These are phyloP conservation scores for Zymoseptoria ardabiliae DNA, from an alignment of 2,329 filamentous ascomycete genomes.

Conservation along the genomic window DNA sequence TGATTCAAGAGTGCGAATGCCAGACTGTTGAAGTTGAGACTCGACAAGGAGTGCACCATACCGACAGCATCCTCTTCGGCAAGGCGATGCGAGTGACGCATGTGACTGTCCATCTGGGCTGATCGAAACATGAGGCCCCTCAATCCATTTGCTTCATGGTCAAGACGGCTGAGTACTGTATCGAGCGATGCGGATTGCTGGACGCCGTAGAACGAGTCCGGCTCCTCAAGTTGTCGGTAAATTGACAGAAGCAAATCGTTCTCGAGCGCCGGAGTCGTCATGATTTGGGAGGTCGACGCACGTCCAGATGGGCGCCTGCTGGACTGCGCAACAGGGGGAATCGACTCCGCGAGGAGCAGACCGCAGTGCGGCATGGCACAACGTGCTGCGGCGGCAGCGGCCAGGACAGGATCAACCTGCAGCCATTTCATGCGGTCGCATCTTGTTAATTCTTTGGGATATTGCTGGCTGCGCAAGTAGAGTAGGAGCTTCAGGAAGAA, in stretches of 20 bases:
- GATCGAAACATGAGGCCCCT: slow-evolving; percentile 87
- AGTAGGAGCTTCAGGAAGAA: slow-evolving; percentile 72
- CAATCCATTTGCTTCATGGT: slow-evolving; percentile 80
- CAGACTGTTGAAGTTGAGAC: slow-evolving; percentile 75
- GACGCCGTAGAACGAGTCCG: slow-evolving; percentile 90
- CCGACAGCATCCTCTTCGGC: slow-evolving; percentile 57
- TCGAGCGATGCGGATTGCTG: slow-evolving; percentile 68
- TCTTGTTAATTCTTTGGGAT: slow-evolving; percentile 68
- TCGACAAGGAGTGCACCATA: slow-evolving; percentile 68
- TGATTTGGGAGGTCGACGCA: slow-evolving; percentile 10
- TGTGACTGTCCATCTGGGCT: slow-evolving; percentile 80
- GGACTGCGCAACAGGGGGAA: slow-evolving; percentile 6
- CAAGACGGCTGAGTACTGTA: slow-evolving; percentile 71
- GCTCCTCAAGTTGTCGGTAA: slow-evolving; percentile 89
- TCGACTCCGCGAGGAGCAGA: slow-evolving; percentile 71
- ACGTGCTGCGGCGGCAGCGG: slow-evolving; percentile 62
- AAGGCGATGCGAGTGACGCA: slow-evolving; percentile 53
- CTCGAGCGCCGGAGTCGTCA: slow-evolving; percentile 42
- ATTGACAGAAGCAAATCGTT: slow-evolving; percentile 68
- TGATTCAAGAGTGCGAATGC: slow-evolving; percentile 70
- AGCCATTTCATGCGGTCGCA: slow-evolving; percentile 79
- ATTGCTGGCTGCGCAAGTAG: slow-evolving; percentile 76
- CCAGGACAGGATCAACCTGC: slow-evolving; percentile 66
- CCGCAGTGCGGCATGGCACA: slow-evolving; percentile 86
- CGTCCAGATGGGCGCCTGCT: slow-evolving; percentile 21